phyloP scores from a whole-genome alignment of 805 yeast species.

The Kluyveromyces starmeri region DNA sequence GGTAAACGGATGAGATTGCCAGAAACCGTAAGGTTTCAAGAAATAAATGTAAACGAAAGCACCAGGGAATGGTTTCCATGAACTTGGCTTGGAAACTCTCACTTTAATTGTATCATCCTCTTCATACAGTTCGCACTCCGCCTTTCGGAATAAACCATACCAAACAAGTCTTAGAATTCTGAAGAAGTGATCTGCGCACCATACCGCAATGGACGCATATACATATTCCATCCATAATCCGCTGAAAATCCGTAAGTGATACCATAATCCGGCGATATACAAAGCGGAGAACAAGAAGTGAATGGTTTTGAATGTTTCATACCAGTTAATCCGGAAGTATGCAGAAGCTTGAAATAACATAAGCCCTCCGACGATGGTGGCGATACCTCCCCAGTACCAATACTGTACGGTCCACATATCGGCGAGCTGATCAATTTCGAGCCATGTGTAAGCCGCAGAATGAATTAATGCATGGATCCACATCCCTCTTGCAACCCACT shows the following conservation, averaged over 20 bases:
- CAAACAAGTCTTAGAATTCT: conserved; percentile 43
- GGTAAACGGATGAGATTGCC: conserved; percentile 54
- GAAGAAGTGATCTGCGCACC: conserved; percentile 49
- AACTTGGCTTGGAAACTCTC: background rate
- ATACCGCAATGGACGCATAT: conserved; percentile 30
- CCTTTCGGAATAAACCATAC: conserved; percentile 49
- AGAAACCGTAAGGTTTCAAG: conserved; percentile 37
- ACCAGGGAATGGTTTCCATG: conserved; percentile 40
- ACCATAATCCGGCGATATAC: conserved; percentile 40
- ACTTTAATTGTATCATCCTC: conserved; percentile 8
- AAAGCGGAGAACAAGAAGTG: conserved; percentile 38
- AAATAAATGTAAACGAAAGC: conserved; percentile 40
- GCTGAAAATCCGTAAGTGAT: conserved; percentile 29
- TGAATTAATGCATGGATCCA: conserved; percentile 46
- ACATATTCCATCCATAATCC: conserved; percentile 31
- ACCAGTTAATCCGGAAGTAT: conserved; percentile 37
- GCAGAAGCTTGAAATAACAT: conserved; percentile 40
- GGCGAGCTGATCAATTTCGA: conserved; percentile 1
- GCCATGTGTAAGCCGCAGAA: conserved; percentile 34
- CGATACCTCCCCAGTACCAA: conserved; percentile 31
- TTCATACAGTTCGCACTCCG: conserved; percentile 25
- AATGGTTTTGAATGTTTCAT: conserved; percentile 36
- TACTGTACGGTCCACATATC: conserved; percentile 21
- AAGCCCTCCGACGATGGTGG: conserved; percentile 30
- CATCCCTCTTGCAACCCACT: conserved; percentile 15